Base-by-base conservation (phyloP, 495 filamentous ascomycete genomes). In the Geoglossum glabrum region DNA sequence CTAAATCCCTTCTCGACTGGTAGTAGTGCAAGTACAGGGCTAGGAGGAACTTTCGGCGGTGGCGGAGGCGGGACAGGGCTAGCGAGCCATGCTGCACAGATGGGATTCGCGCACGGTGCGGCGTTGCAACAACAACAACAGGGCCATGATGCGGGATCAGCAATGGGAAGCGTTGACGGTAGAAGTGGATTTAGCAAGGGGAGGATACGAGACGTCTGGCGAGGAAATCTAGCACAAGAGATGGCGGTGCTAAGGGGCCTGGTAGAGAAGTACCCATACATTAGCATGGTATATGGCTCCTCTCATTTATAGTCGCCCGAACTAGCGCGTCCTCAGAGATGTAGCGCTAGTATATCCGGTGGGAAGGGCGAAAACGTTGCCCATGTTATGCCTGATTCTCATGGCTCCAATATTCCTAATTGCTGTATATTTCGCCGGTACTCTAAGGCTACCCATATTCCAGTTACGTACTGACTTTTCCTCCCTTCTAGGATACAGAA, bases 201-300 rank as follows among this genome's bases (percentile, higher is more conserved):
- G 28, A 73, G 88, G 68, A 96, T 97, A 78, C 77, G 89, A 54
- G 92, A 98, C 65, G 92, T 98, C 19, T 98, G 90, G 90, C 84
- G 79, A 63, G 77, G 85, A 59, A 96, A 97, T 65, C 71, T 97
- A 57, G 78, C 82, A n/a, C 82, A 90, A 62, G 92, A 98, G 72
- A 86, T 98, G 81, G 79, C 76, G 4, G 68, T 81, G 27, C 68
- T 98, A 61, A 75, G 93, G 64, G 75, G 80, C 45, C 70, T 97
- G 65, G 78, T 95, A 54, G 86, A 95, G 54, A 84, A 82, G 59
- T 97, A 90, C 69, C 87, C 88, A 28, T 97, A 90, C 66, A 86
- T 97, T 68, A 86, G 87, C 66, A 96, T 97, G 93, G 90, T 97
- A 73, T 71, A 80, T 64, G 46, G 15, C 23, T 50, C 17, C 46